phyloP scores from a whole-genome alignment of 345 rosid species.

The Clausena lansium region DNA sequence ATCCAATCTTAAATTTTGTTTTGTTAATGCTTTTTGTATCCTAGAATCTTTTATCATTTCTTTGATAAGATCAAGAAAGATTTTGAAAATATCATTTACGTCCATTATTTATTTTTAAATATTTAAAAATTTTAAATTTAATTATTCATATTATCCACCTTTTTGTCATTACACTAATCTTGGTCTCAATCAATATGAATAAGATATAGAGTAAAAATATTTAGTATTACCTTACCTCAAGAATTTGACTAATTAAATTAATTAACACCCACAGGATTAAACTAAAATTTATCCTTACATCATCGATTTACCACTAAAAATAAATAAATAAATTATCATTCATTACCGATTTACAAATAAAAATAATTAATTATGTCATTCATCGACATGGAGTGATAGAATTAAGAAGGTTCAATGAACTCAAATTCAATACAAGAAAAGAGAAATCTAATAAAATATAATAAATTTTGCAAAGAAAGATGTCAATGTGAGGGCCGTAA shows the following conservation, averaged over 20 bases:
- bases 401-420: not conserved
- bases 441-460: not conserved
- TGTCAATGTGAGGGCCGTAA: not conserved
- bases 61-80: not conserved
- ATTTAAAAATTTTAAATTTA: too few species aligned
- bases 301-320: too few species aligned
- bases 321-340: too few species aligned
- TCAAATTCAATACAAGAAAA: not conserved
- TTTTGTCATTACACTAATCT: too few species aligned
- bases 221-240: too few species aligned
- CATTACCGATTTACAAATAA: not conserved
- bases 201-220: too few species aligned
- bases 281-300: too few species aligned
- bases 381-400: not conserved
- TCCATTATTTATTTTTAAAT: too few species aligned
- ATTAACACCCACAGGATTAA: too few species aligned
- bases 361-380: not conserved
- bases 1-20: not conserved
- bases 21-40: not conserved
- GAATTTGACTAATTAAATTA: too few species aligned
- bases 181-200: not conserved
- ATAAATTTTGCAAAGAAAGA: not conserved
- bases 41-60: not conserved
- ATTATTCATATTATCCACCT: not conserved
- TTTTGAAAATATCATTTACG: not conserved